Evolutionary conservation across 108 stramenopile species (phyloP).

Genomic region (Stephanodiscus minutulus): DNA sequence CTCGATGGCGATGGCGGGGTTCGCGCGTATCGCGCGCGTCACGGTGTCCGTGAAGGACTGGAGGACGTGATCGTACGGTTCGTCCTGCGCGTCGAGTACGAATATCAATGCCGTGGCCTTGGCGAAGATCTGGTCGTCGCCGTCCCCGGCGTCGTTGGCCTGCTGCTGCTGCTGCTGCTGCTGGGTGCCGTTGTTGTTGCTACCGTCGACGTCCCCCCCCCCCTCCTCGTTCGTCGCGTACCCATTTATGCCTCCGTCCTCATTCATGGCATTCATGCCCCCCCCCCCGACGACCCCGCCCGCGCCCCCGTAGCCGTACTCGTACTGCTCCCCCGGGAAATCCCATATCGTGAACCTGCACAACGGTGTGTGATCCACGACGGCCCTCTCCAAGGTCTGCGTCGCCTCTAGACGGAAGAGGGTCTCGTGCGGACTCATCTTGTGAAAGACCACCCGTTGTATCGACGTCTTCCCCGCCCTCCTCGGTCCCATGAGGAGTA

Average conservation of each 20-base stretch:
- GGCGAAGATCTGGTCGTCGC: constrained; percentile 40
- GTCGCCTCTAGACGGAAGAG: constrained; percentile 93
- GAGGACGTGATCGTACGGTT: constrained; percentile 89
- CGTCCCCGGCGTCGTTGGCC: not conserved
- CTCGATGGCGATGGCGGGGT: constrained; percentile 90
- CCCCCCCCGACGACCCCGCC: constrained; percentile 11
- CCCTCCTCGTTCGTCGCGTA: constrained; percentile 9
- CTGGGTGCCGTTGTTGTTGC: not conserved
- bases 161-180: constrained; percentile 26
- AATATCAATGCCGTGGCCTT: constrained; percentile 80
- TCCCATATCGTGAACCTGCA: constrained; percentile 98
- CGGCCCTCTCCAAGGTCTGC: constrained; percentile 72
- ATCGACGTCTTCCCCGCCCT: constrained; percentile 92
- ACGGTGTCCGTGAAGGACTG: constrained; percentile 90
- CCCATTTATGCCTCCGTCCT: not conserved
- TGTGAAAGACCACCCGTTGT: constrained; percentile 97
- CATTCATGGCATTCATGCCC: not conserved
- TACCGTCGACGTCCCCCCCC: not conserved
- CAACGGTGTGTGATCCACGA: constrained; percentile 93
- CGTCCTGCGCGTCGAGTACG: constrained; percentile 91
- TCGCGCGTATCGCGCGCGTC: constrained; percentile 76
- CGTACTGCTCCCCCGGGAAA: constrained; percentile 94
- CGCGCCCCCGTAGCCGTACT: constrained; percentile 10
- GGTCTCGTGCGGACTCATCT: constrained; percentile 99
- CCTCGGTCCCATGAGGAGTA: constrained; percentile 96